phyloP scores from a whole-genome alignment of 2,329 filamentous ascomycete genomes.

The Ilyonectria sp. region DNA sequence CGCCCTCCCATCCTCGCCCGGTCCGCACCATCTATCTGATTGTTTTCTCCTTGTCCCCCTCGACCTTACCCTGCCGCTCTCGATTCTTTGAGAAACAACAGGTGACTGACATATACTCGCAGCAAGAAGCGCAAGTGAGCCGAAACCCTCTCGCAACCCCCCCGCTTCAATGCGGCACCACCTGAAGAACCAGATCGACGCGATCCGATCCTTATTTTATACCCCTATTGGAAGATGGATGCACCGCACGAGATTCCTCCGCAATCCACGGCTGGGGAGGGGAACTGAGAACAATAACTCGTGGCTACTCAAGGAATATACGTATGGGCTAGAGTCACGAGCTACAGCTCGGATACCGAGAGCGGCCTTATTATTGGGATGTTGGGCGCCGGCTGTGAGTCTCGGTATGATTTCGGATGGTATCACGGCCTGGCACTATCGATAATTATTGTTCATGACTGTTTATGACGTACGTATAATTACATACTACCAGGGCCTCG shows the following conservation, averaged over 20 bases:
- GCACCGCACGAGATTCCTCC: not conserved
- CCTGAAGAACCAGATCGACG: slow-evolving; percentile 1
- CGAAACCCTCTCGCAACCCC: slow-evolving; percentile 7
- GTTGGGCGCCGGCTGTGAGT: slow-evolving; percentile 3
- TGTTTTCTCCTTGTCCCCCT: not conserved
- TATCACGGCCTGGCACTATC: not conserved
- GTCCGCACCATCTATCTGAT: not conserved
- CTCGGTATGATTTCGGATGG: not conserved
- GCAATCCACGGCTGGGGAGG: not conserved
- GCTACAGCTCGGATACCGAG: not conserved
- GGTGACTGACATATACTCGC: slow-evolving; percentile 28
- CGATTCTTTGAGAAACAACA: not conserved
- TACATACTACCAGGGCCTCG: not conserved
- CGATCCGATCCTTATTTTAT: slow-evolving; percentile 6
- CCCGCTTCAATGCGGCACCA: slow-evolving; percentile 5
- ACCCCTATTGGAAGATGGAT: not conserved
- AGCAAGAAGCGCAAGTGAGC: slow-evolving; percentile 46
- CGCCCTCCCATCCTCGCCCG: not conserved
- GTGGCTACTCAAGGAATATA: not conserved
- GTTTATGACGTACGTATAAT: slow-evolving; percentile 22
- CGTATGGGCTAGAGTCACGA: not conserved
- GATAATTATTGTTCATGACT: slow-evolving; percentile 16
- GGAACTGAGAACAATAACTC: not conserved
- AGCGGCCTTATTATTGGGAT: not conserved
- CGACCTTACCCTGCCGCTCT: not conserved